phyloP scores from a whole-genome alignment of 768 basidiomycete species.

The Naganishia vishniacii region DNA sequence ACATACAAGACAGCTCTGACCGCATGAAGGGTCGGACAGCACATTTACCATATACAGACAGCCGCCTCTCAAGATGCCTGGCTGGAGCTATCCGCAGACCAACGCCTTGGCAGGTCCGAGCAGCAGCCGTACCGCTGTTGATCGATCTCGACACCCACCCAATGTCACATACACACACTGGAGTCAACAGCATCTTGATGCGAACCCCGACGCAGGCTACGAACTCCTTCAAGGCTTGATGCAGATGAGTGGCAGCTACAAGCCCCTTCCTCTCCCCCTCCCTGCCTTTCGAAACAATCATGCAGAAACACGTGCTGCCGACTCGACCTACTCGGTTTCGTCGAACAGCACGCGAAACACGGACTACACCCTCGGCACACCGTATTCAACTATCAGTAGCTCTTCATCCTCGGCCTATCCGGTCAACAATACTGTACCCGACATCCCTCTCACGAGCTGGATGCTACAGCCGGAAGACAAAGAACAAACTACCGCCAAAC shows the following conservation, averaged over 20 bases:
- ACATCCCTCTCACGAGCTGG: slow-evolving; percentile 18
- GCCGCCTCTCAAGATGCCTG: neutral
- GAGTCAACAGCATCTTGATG: slow-evolving; percentile 16
- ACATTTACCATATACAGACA: no score
- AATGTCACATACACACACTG: slow-evolving; percentile 11
- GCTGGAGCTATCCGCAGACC: slow-evolving; percentile 10
- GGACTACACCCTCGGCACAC: slow-evolving; percentile 14
- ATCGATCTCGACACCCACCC: neutral
- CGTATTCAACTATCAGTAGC: slow-evolving; percentile 13
- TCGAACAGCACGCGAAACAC: slow-evolving; percentile 11
- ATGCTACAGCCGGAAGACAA: neutral
- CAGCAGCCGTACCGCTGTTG: neutral
- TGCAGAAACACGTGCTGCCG: neutral
- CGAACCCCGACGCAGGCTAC: slow-evolving; percentile 9
- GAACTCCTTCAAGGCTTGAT: slow-evolving; percentile 11
- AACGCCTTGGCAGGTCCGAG: slow-evolving; percentile 20
- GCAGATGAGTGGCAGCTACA: slow-evolving; percentile 15
- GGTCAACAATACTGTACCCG: slow-evolving; percentile 1
- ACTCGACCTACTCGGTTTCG: slow-evolving; percentile 5
- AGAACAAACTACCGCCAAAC: neutral
- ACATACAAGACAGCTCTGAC: no score
- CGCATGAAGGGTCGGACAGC: neutral
- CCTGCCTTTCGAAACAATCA: neutral
- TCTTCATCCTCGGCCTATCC: slow-evolving; percentile 14
- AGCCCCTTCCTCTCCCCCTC: slow-evolving; percentile 4